phyloP scores from a whole-genome alignment of 2,329 filamentous ascomycete species.

The Malbranchea cinnamomea region DNA sequence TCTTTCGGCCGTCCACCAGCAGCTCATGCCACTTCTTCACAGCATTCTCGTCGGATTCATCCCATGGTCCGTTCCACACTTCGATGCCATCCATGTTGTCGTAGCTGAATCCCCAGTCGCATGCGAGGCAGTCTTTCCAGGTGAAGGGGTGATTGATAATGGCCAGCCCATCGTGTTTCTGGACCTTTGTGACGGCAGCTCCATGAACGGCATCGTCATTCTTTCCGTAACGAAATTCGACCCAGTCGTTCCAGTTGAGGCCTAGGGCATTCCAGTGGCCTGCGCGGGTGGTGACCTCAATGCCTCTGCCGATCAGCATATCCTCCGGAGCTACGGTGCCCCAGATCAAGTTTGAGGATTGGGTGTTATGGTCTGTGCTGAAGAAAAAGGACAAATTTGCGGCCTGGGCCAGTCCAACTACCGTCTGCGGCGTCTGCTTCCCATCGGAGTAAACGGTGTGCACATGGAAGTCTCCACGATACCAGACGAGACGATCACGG shows the following conservation, averaged over 20 bases:
- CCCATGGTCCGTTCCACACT: constrained; percentile 11
- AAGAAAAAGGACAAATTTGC: constrained; percentile 13
- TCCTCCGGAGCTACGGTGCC: constrained; percentile 9
- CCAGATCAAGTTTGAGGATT: constrained; percentile 11
- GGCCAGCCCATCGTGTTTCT: constrained; percentile 8
- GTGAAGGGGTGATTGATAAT: constrained; percentile 12
- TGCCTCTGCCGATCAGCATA: constrained; percentile 12
- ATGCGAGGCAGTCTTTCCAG: constrained; percentile 8
- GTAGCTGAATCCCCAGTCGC: constrained; percentile 12
- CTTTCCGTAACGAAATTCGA: constrained; percentile 10
- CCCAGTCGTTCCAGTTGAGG: constrained; percentile 9
- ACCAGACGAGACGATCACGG: constrained; percentile 7
- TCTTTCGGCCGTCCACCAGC: constrained; percentile 9
- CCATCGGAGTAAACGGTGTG: constrained; percentile 15
- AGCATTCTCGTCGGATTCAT: constrained; percentile 8
- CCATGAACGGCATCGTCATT: constrained; percentile 6
- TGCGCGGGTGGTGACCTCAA: constrained; percentile 14
- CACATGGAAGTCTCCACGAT: constrained; percentile 14
- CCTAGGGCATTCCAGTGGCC: constrained; percentile 15
- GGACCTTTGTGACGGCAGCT: constrained; percentile 8
- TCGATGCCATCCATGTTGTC: constrained; percentile 13
- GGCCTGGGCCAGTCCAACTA: constrained; percentile 9
- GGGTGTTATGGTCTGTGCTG: constrained; percentile 15
- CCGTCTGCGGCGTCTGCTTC: constrained; percentile 9
- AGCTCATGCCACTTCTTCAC: constrained; percentile 12